Percentiles rank a stretch among this genome's conserved stretches.
Conservation (phyloP, 2,329 filamentous ascomycete species). For the Cladosporium sphaerospermum region DNA sequence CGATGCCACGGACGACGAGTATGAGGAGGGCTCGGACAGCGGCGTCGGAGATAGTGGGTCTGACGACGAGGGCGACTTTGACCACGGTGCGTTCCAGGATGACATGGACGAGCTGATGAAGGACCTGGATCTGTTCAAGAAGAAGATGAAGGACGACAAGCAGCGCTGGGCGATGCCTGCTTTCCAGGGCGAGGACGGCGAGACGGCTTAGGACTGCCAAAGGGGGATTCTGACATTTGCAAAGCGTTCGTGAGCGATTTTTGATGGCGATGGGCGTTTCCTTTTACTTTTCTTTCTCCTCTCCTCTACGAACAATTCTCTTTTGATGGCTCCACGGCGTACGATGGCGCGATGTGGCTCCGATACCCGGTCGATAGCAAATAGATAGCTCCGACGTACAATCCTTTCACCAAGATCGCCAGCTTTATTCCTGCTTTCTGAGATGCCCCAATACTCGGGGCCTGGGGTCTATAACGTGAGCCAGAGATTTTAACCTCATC, state of each 20-base stretch:
- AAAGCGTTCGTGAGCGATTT: neutral
- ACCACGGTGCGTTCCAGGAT: conserved; percentile 54
- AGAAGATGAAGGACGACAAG: conserved; percentile 81
- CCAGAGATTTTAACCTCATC: too few species aligned
- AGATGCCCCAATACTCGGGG: too few species aligned
- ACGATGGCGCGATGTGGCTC: neutral
- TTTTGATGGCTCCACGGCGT: neutral
- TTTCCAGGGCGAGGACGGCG: neutral
- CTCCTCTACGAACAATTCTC: neutral
- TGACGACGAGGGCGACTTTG: conserved; percentile 43
- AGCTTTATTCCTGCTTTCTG: too few species aligned
- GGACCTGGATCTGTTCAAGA: conserved; percentile 72
- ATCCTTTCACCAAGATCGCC: neutral
- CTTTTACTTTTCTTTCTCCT: neutral
- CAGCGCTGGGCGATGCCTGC: conserved; percentile 42
- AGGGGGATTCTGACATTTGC: neutral
- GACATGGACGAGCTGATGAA: conserved; percentile 77
- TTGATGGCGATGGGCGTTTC: neutral
- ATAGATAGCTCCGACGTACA: conserved; percentile 3
- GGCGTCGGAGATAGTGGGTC: conserved; percentile 43
- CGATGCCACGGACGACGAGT: conserved; percentile 37
- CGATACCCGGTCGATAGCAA: conserved; percentile 7
- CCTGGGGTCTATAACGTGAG: too few species aligned
- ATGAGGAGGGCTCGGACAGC: conserved; percentile 57
- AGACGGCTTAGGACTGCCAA: neutral